Percentiles rank a stretch among this genome's conserved stretches.
phyloP scores from a whole-genome alignment of 495 filamentous ascomycete species.

The Neurospora sp. region DNA sequence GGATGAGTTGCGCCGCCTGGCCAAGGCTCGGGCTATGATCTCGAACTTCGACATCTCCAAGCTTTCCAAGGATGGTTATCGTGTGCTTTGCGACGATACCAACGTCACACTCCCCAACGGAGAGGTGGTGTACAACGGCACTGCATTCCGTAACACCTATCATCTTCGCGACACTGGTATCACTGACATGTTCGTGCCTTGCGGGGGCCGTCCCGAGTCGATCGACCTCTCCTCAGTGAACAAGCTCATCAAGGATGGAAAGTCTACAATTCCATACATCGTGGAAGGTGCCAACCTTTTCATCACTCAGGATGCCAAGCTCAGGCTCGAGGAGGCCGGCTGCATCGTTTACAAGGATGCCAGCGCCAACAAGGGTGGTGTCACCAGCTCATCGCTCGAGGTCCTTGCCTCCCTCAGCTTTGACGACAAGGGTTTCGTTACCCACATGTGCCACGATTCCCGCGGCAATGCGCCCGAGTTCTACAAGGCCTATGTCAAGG shows the following conservation, averaged over 20 bases:
- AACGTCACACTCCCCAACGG: constrained; percentile 78
- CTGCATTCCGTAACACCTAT: constrained; percentile 92
- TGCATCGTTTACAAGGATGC: constrained; percentile 96
- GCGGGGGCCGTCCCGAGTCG: constrained; percentile 92
- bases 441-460: constrained; percentile 83
- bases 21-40: constrained; percentile 83
- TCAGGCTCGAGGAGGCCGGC: constrained; percentile 86
- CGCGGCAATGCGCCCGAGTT: constrained; percentile 76
- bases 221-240: constrained; percentile 82
- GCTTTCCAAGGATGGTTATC: constrained; percentile 78
- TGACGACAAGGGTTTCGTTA: constrained; percentile 74
- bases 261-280: constrained; percentile 79
- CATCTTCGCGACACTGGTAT: constrained; percentile 68
- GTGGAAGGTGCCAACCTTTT: constrained; percentile 98
- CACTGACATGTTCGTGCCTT: constrained; percentile 90
- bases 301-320: constrained; percentile 96
- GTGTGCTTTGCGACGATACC: constrained; percentile 84
- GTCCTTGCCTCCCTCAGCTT: constrained; percentile 91
- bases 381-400: constrained; percentile 95
- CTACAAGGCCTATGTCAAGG: constrained; percentile 85
- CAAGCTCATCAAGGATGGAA: constrained; percentile 78
- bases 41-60: constrained; percentile 76
- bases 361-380: constrained; percentile 96
- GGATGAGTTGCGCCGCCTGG: constrained; percentile 71
- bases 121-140: constrained; percentile 82